A percentile compares a stretch with the other conserved stretches of the same genome.
Conservation (phyloP, 192 early-diverging fungal species). For the Lobulomyces angularis region DNA sequence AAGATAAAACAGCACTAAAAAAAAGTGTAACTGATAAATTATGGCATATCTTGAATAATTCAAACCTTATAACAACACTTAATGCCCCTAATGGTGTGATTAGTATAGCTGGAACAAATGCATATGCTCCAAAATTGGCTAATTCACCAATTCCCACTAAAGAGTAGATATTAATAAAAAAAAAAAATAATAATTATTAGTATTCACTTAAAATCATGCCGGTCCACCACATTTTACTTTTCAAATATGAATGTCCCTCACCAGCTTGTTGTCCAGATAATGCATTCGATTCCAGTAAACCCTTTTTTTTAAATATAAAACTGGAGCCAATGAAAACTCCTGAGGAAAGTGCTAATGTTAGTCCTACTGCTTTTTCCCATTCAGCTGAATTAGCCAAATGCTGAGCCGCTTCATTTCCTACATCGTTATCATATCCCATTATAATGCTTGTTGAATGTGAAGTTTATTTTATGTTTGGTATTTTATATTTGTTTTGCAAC, state of each 20-base stretch:
- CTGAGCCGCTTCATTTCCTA: no score
- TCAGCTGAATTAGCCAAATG: no score
- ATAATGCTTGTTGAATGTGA: no score
- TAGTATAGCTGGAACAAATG: conserved; percentile 90
- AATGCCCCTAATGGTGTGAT: conserved; percentile 90
- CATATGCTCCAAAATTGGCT: conserved; percentile 92
- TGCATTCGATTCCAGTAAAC: conserved; percentile 54
- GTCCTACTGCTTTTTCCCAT: conserved; percentile 49
- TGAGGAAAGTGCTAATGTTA: conserved; percentile 77
- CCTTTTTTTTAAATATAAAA: conserved; percentile 90
- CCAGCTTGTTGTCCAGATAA: conserved; percentile 21
- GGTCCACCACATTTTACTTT: conserved; percentile 81
- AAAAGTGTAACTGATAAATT: not conserved
- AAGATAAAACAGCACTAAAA: conserved; percentile 44
- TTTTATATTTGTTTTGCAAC: no score
- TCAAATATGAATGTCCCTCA: conserved; percentile 71
- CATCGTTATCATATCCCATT: no score
- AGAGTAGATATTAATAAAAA: not conserved
- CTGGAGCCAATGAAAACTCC: conserved; percentile 80
- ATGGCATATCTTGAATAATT: not conserved
- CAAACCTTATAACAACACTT: conserved; percentile 76
- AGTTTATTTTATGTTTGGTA: no score
- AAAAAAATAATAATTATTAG: conserved; percentile 1
- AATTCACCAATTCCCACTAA: conserved; percentile 87
- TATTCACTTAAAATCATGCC: conserved; percentile 73